Evolutionary conservation across 2,329 filamentous ascomycete species (phyloP).

Genomic region (Sporothrix globosa): DNA sequence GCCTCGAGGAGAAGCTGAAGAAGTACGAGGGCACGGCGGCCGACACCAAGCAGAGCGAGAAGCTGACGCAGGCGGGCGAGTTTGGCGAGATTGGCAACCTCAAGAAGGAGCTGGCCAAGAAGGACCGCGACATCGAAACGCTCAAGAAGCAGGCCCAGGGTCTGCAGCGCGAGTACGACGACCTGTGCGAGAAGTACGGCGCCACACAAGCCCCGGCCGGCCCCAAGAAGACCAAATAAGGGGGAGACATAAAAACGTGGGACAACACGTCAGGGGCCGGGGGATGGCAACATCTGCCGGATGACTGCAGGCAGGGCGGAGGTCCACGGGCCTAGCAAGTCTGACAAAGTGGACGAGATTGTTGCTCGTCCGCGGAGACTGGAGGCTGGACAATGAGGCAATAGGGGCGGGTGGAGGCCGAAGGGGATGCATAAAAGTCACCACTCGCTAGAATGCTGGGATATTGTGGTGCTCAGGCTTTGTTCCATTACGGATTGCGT

Average conservation of each 20-base stretch:
- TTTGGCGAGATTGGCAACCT: slow-evolving; percentile 74
- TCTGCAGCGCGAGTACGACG: slow-evolving; percentile 81
- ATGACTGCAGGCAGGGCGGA: not conserved
- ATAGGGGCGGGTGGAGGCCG: not conserved
- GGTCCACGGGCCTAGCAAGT: not conserved
- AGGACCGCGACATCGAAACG: slow-evolving; percentile 80
- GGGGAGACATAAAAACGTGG: not conserved
- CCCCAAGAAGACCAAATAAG: slow-evolving; percentile 62
- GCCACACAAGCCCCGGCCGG: slow-evolving; percentile 56
- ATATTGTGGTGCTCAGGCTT: not conserved
- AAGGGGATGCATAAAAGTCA: not conserved
- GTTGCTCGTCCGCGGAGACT: not conserved
- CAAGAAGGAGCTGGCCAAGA: slow-evolving; percentile 71
- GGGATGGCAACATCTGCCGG: too few species aligned
- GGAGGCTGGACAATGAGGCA: not conserved
- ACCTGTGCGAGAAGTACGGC: slow-evolving; percentile 80
- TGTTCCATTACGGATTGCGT: not conserved
- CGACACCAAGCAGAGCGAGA: slow-evolving; percentile 68
- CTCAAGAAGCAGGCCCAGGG: slow-evolving; percentile 92
- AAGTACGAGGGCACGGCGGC: slow-evolving; percentile 69
- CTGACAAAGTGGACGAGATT: too few species aligned
- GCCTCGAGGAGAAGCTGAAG: slow-evolving; percentile 91
- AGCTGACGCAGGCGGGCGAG: slow-evolving; percentile 69
- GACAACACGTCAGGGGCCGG: too few species aligned
- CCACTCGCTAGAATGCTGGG: not conserved